Conservation (phyloP, 208 protist genomes). For the Leishmania tropica region DNA sequence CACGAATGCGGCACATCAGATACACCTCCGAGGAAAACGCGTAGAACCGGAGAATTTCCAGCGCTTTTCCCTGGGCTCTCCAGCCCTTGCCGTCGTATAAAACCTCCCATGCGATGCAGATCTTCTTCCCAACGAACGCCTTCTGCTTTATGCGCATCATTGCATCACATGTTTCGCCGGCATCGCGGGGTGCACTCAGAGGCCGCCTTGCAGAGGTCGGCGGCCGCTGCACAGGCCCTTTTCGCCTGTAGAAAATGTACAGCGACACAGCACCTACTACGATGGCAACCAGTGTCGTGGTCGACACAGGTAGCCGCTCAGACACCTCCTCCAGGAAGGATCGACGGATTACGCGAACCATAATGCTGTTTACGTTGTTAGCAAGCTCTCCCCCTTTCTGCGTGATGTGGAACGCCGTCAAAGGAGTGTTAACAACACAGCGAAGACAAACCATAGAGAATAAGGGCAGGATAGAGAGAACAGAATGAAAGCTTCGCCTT, state of each 20-base stretch:
- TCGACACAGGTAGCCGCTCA: slow-evolving; percentile 43
- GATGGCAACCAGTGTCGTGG: slow-evolving; percentile 49
- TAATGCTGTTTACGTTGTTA: background rate
- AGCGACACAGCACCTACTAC: slow-evolving; percentile 63
- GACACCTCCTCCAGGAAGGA: slow-evolving; percentile 70
- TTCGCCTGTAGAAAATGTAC: slow-evolving; percentile 45
- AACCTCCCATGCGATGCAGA: slow-evolving; percentile 81
- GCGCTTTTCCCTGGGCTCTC: slow-evolving; percentile 49
- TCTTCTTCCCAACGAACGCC: slow-evolving; percentile 49
- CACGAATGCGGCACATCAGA: slow-evolving; percentile 74
- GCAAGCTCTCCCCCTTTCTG: background rate
- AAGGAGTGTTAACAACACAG: background rate
- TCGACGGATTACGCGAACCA: slow-evolving; percentile 31
- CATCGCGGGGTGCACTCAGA: slow-evolving; percentile 16
- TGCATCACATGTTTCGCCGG: slow-evolving; percentile 19
- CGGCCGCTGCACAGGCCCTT: slow-evolving; percentile 21
- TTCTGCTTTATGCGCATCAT: slow-evolving; percentile 41
- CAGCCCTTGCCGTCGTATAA: slow-evolving; percentile 51
- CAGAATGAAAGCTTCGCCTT: background rate
- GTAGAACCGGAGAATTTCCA: slow-evolving; percentile 45
- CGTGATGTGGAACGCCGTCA: background rate
- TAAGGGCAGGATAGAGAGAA: slow-evolving; percentile 9
- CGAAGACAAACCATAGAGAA: background rate
- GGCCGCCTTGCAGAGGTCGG: slow-evolving; percentile 16
- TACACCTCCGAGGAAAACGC: slow-evolving; percentile 67